A percentile compares a stretch with the other conserved stretches of the same genome.
These are phyloP conservation scores for Ceratobasidium theobromae DNA, from an alignment of 1,284 basidiomycete genomes.

Conservation along the genomic window DNA sequence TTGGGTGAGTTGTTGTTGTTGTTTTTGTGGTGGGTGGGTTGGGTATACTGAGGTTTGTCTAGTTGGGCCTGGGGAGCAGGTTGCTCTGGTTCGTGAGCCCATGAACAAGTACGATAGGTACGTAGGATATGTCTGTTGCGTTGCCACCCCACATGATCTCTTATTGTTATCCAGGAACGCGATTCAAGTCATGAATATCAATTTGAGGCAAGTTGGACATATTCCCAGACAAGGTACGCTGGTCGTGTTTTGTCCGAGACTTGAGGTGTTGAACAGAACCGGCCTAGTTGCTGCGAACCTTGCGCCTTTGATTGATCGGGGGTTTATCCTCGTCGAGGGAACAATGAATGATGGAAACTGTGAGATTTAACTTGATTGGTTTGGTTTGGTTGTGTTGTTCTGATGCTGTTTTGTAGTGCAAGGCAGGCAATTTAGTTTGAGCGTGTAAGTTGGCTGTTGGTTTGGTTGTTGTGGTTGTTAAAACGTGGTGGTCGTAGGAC, in stretches of 20 bases:
- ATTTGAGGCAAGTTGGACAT: constrained; percentile 74
- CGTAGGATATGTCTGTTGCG: constrained; percentile 38
- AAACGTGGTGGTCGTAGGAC: constrained; percentile 54
- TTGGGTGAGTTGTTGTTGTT: constrained; percentile 13
- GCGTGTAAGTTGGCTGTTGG: constrained; percentile 15
- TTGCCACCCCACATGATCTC: neutral
- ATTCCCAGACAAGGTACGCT: constrained; percentile 54
- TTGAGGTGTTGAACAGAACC: neutral
- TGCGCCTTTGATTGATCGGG: constrained; percentile 68
- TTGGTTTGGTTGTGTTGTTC: neutral
- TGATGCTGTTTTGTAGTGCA: constrained; percentile 16
- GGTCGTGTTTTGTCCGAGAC: neutral
- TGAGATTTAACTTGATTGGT: constrained; percentile 44
- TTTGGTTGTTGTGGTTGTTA: constrained; percentile 5
- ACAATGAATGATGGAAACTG: constrained; percentile 63
- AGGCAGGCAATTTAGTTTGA: constrained; percentile 5
- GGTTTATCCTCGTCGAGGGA: constrained; percentile 69
- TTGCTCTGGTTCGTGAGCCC: constrained; percentile 70
- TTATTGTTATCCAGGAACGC: constrained; percentile 56
- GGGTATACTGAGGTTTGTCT: constrained; percentile 49
- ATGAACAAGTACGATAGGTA: constrained; percentile 67
- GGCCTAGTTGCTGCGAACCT: constrained; percentile 55
- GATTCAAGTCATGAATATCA: constrained; percentile 78
- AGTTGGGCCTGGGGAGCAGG: constrained; percentile 76
- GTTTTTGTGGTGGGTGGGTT: neutral